A percentile compares a stretch with the other conserved stretches of the same genome.
These are phyloP conservation scores for Pichia thaimueangensis DNA, from an alignment of 805 yeast genomes.

Conservation along the genomic window DNA sequence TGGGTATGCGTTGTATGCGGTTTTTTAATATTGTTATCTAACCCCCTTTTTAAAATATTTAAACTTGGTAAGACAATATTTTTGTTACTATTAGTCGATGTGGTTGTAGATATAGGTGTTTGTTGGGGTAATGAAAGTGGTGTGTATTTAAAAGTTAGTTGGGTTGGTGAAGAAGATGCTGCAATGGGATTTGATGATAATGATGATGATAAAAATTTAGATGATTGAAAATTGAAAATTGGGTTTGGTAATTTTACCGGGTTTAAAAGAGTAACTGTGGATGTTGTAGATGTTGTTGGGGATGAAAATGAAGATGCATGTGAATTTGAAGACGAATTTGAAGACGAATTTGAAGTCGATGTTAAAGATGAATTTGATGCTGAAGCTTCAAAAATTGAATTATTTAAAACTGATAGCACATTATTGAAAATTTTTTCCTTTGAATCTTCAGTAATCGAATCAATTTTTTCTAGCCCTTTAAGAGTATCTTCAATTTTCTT, in stretches of 20 bases:
- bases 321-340: neutral
- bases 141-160: neutral
- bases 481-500: conserved; percentile 5
- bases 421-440: conserved; percentile 7
- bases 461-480: conserved; percentile 1
- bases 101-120: neutral
- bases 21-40: neutral
- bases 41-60: neutral
- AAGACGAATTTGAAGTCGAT: neutral
- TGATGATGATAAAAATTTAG: neutral
- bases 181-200: neutral
- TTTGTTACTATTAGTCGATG: neutral
- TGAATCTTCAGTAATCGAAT: neutral
- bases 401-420: conserved; percentile 2
- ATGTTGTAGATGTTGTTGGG: too few species aligned
- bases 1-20: neutral
- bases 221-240: too few species aligned
- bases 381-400: neutral
- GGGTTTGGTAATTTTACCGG: too few species aligned
- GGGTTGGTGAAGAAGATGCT: neutral
- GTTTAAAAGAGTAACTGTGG: too few species aligned
- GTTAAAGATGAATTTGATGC: neutral
- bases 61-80: conserved; percentile 1
- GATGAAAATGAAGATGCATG: neutral
- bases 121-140: neutral